Evolutionary conservation across 2,329 filamentous ascomycete species (phyloP), one percentile per base, ranked within the genome.

Genomic region (Colletotrichum australisinense): DNA sequence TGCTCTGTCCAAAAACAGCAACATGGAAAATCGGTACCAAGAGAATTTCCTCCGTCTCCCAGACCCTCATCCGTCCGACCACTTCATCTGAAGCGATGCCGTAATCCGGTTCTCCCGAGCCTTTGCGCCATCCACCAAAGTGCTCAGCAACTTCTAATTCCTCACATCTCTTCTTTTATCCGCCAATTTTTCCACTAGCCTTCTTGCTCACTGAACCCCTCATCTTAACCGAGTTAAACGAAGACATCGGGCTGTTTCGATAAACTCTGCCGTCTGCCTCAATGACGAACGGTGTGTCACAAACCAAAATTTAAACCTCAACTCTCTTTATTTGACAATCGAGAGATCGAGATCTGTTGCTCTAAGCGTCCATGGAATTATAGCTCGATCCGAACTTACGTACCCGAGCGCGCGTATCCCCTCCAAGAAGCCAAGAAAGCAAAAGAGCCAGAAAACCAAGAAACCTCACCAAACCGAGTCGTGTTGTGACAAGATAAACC

Each of bases 41-140:
- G 1, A 42, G n/a, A 42, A 42, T 6, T 42, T 5, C 38, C 6
- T 49, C 32, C 16, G 30, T 38, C 22, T 7, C 38, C 8, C 38
- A 42, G 38, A 19, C 16, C 46, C 30, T 63, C 49, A 24, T 68
- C 57, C 49, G 64, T 72, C 64, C 57, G 64, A 68, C 64, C 57
- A 9, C 26, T 28, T 68, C 69, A 52, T 68, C 69, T 63, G 64
- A 72, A 72, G 52, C 14, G 14, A 30, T 38, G 42, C 60, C 28
- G n/a, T 22, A 53, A 24, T 11, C 46, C 64, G 63, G 64, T 49
- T 46, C 28, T 14, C 16, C 69, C 69, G 57, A 46, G n/a, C 49
- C n/a, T 22, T 12, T 49, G 42, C 24, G 42, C 16, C 16, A 8
- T 7, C 0, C 16, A 42, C 38, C 16, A 7, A 2, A 2, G 56